Evolutionary conservation across 164 flowering plant species (phyloP), one percentile per base, ranked within the genome.

Genomic region (Stephania japonica): DNA sequence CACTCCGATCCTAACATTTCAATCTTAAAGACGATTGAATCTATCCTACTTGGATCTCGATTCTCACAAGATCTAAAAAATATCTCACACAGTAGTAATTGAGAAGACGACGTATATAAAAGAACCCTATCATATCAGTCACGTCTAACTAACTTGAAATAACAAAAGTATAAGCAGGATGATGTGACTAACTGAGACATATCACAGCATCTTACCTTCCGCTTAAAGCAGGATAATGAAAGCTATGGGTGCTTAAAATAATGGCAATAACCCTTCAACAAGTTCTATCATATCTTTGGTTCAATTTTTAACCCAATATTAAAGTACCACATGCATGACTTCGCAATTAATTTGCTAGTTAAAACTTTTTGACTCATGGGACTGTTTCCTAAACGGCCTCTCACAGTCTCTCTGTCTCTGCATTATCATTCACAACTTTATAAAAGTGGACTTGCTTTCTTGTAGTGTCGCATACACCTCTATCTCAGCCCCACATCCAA

Each of bases 141-240:
- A 47, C 10, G 13, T 47, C 53, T 47, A 47, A 47, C 16, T 47
- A 47, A 47, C n/a, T 47, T 47, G 64, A n/a, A 59, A 9, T 59
- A 21, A 59, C n/a, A 14, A 50, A 56, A 56, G 63, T 23, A 56
- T 6, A 56, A 21, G 63, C 23, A 56, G 63, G 63, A 56, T 19
- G 64, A 59, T 59, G 64, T 59, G 64, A 59, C 64, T 59, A 59
- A 59, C 23, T 59, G 24, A 59, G 64, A 59, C 64, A 59, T 59
- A 59, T 32, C 64, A 59, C 64, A 59, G 19, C 64, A 59, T 59
- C 64, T 59, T 59, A 59, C 64, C 10, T 59, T 59, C 23, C 64
- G 19, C 8, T 59, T 19, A 59, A n/a, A 59, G 64, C 24, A 59
- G 64, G 64, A 59, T 59, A 59, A 59, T 59, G 64, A 59, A 59